Evolutionary conservation across 1,284 basidiomycete genomes (phyloP).

Genomic region (Pseudozyma sp.): DNA sequence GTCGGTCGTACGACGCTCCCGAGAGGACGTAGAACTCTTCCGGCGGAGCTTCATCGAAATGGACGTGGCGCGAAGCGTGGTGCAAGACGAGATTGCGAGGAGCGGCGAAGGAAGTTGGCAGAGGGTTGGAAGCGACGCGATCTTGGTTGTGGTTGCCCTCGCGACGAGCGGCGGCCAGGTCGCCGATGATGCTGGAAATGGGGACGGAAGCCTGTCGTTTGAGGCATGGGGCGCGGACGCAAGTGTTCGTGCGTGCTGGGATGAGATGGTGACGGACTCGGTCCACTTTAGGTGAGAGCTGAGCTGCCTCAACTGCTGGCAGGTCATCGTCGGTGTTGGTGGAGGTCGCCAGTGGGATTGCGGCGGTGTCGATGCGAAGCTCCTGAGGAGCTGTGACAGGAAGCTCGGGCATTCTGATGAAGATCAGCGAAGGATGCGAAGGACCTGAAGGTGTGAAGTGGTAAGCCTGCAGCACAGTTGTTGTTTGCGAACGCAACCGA

Average conservation of each 20-base stretch:
- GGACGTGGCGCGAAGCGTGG: constrained; percentile 39
- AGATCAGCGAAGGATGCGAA: not conserved
- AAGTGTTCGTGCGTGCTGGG: constrained; percentile 42
- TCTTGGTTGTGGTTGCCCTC: constrained; percentile 20
- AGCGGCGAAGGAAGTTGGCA: constrained; percentile 33
- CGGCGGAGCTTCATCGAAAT: constrained; percentile 54
- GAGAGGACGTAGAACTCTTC: constrained; percentile 51
- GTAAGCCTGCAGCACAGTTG: too few relatives aligned
- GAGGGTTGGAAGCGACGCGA: constrained; percentile 28
- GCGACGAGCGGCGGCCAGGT: constrained; percentile 21
- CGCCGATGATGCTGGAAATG: constrained; percentile 21
- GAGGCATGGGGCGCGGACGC: constrained; percentile 51
- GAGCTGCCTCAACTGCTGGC: constrained; percentile 34
- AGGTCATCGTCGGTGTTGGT: constrained; percentile 29
- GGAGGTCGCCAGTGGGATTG: not conserved
- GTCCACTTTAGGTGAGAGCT: constrained; percentile 37
- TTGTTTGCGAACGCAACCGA: too few relatives aligned
- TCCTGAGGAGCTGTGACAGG: constrained; percentile 12
- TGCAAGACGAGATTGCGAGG: constrained; percentile 27
- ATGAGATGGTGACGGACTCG: constrained; percentile 51
- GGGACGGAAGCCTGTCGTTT: constrained; percentile 41
- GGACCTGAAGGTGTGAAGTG: too few relatives aligned
- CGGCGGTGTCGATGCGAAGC: constrained; percentile 34
- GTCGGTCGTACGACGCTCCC: constrained; percentile 54
- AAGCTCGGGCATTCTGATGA: constrained; percentile 11